phyloP scores from a whole-genome alignment of 2,329 filamentous ascomycete genomes.

The Aureobasidium mangrovei region DNA sequence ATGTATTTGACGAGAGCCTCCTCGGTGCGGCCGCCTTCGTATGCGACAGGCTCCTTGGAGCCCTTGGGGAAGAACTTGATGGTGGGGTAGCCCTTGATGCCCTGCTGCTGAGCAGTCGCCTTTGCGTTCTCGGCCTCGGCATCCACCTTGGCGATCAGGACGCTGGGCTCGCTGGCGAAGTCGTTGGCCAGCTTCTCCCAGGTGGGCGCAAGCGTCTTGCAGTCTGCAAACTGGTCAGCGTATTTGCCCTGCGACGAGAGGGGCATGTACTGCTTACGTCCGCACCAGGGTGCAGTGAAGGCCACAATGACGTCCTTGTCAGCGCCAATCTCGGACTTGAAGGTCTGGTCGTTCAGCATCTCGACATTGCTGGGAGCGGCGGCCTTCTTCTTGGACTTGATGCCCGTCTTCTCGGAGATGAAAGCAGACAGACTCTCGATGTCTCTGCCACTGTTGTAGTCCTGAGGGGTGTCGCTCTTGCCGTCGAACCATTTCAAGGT shows the following conservation, averaged over 20 bases:
- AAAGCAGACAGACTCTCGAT: constrained; percentile 75
- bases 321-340: constrained; percentile 66
- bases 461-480: constrained; percentile 73
- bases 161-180: constrained; percentile 66
- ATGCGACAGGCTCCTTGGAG: constrained; percentile 60
- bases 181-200: constrained; percentile 83
- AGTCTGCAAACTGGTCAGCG: constrained; percentile 53
- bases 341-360: constrained; percentile 71
- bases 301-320: constrained; percentile 90
- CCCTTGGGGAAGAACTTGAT: constrained; percentile 96
- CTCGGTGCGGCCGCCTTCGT: constrained; percentile 69
- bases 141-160: constrained; percentile 91
- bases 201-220: constrained; percentile 82
- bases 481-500: constrained; percentile 98
- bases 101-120: constrained; percentile 63
- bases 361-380: constrained; percentile 64
- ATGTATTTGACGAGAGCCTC: constrained; percentile 68
- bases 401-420: constrained; percentile 76
- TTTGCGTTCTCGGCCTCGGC: constrained; percentile 84
- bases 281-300: constrained; percentile 97
- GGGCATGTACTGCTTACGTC: constrained; percentile 55
- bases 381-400: constrained; percentile 68
- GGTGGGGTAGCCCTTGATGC: constrained; percentile 81
- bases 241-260: constrained; percentile 11
- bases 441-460: constrained; percentile 82